phyloP scores from a whole-genome alignment of 2,329 filamentous ascomycete genomes.

The Pyrenophora tritici-repentis region DNA sequence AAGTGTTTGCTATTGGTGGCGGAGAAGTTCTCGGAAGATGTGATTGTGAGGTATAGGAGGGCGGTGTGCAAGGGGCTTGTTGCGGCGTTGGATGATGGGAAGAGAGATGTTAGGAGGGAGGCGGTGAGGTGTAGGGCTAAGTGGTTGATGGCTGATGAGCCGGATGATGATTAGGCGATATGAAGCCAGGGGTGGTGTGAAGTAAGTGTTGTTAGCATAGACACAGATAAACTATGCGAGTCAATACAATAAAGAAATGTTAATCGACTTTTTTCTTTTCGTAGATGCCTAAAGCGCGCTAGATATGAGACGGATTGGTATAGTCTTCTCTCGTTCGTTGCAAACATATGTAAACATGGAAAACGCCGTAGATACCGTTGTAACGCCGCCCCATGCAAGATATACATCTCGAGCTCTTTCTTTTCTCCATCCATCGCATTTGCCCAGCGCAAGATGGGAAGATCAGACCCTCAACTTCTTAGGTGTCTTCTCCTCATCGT shows the following conservation, averaged over 20 bases:
- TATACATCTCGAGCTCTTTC: neutral
- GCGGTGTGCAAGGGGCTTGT: constrained; percentile 62
- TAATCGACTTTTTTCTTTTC: no score
- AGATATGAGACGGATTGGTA: no score
- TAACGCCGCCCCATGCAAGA: no score
- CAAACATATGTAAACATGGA: no score
- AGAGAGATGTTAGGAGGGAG: constrained; percentile 65
- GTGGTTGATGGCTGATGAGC: constrained; percentile 65
- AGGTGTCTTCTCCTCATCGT: constrained; percentile 24
- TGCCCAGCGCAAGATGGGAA: no score
- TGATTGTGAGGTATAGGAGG: constrained; percentile 61
- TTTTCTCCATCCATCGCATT: neutral
- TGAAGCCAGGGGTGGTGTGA: neutral
- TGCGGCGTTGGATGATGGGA: constrained; percentile 64
- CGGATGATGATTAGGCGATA: constrained; percentile 53
- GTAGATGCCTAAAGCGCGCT: neutral
- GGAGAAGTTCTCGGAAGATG: constrained; percentile 54
- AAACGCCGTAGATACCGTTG: no score
- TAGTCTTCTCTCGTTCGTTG: neutral
- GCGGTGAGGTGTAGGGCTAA: constrained; percentile 65
- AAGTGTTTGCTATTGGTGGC: constrained; percentile 56
- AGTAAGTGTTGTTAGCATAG: neutral
- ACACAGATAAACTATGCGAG: no score
- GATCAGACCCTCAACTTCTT: constrained; percentile 34
- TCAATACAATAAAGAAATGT: no score